Evolutionary conservation across 2,329 filamentous ascomycete species (phyloP), one percentile per base, ranked within the genome.

Genomic region (Epicoccum sorghinum): DNA sequence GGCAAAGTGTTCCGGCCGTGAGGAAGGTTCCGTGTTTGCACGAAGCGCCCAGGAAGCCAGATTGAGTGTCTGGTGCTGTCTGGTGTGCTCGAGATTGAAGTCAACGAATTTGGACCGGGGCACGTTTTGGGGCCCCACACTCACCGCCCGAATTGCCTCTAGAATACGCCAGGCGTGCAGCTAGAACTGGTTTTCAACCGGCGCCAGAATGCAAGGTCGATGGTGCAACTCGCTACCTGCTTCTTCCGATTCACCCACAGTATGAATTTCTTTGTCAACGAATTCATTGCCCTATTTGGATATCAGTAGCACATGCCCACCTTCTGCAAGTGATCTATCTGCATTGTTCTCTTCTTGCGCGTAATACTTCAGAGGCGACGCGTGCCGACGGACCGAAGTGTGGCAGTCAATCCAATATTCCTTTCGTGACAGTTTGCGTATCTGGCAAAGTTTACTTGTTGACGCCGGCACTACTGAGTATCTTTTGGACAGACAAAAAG

Each of bases 1-100:
- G 52, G 52, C 47, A 14, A 3, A 13, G 7, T 22, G 47, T 47
- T 55, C 52, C 52, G 47, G 52, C 52, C 52, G 52, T 50, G 52
- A 35, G n/a, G 24, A 4, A 46, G 18, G 37, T 37, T 44, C 41
- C 32, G 45, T 33, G 37, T 43, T 33, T 35, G 29, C 37, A 40
- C 37, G 52, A 49, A 55, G 37, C 46, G 52, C 53, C 52, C 53
- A 56, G 53, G 38, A 47, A 30, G 47, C 53, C 53, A 56, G 43
- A 43, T 42, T 25, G 42, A 37, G 51, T 32, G 27, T 51, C 47
- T 56, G 42, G 50, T 35, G 37, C 37, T 45, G 44, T 53, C 50
- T 47, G 39, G 53, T 35, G 38, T 40, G 40, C 42, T 52, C 53
- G 53, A 56, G 53, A 56, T 47, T 51, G 43, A 29, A 36, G 7